Evolutionary conservation across 805 yeast genomes (phyloP).

Genomic region (Brettanomyces bruxellensis): DNA sequence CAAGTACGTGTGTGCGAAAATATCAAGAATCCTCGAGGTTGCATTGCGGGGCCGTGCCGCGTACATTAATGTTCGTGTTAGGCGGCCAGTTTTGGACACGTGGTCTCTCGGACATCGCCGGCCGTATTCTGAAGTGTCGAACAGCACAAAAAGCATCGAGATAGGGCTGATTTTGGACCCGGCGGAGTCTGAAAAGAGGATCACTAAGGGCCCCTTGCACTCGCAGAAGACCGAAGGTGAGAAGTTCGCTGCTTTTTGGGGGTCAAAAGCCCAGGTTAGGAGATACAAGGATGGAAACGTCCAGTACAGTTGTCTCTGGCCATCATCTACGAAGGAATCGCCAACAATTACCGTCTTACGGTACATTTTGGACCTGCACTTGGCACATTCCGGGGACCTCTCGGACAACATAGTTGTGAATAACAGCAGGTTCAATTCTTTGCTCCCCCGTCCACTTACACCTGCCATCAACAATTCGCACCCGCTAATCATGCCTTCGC

Average conservation of each 20-base stretch:
- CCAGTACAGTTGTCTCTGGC: conserved; percentile 88
- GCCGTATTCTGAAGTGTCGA: conserved; percentile 22
- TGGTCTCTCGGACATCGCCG: conserved; percentile 47
- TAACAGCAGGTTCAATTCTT: conserved; percentile 36
- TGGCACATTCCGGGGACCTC: conserved; percentile 28
- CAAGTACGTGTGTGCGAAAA: conserved; percentile 50
- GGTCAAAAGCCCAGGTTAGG: conserved; percentile 72
- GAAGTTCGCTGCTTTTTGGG: conserved; percentile 83
- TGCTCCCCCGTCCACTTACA: conserved; percentile 51
- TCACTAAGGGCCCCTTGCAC: conserved; percentile 79
- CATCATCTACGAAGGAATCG: conserved; percentile 45
- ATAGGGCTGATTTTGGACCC: conserved; percentile 67
- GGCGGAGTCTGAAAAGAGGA: conserved; percentile 66
- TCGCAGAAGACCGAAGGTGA: conserved; percentile 48
- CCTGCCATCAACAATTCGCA: conserved; percentile 48
- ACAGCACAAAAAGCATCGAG: conserved; percentile 23
- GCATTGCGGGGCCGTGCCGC: conserved; percentile 47
- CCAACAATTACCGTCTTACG: conserved; percentile 56
- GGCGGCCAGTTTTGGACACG: conserved; percentile 5
- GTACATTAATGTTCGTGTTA: conserved; percentile 25
- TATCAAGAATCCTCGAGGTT: conserved; percentile 46
- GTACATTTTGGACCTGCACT: conserved; percentile 56
- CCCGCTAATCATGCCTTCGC: conserved; percentile 32
- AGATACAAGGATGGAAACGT: conserved; percentile 90
- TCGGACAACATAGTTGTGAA: conserved; percentile 29